Percentiles rank a stretch among this genome's conserved stretches.
Conservation (phyloP, 1,284 basidiomycete genomes). For the Ceratobasidium sp. region DNA sequence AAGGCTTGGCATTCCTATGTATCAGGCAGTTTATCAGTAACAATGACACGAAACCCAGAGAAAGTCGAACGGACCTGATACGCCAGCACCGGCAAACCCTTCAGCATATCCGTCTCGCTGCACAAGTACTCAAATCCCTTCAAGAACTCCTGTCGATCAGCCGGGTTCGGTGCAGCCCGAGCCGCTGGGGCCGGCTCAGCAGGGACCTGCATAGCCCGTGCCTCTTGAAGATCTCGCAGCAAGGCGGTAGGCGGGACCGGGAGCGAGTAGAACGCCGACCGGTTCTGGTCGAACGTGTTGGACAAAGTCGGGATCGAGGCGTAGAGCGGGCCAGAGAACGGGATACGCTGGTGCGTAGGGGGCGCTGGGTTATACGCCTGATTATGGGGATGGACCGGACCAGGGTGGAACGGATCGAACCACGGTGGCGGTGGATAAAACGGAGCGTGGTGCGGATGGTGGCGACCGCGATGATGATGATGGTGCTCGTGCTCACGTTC, state of each 20-base stretch:
- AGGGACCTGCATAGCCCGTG: not conserved
- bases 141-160: not conserved
- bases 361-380: not conserved
- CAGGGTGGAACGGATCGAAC: not conserved
- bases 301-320: slow-evolving; percentile 6
- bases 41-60: too few species aligned
- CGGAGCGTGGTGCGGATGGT: not conserved
- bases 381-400: not conserved
- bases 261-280: slow-evolving; percentile 6
- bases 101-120: not conserved
- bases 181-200: not conserved
- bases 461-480: not conserved
- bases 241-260: slow-evolving; percentile 8
- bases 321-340: slow-evolving; percentile 2
- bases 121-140: not conserved
- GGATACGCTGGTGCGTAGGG: not conserved
- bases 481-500: not conserved
- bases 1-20: slow-evolving; percentile 7
- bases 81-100: not conserved
- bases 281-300: not conserved
- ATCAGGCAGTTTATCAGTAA: not conserved
- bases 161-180: not conserved
- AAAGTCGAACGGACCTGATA: slow-evolving; percentile 3
- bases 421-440: not conserved
- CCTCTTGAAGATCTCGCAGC: slow-evolving; percentile 21